Percentiles rank a stretch among this genome's conserved stretches.
Evolutionary conservation across 176 grass and related monocot species (phyloP).

Genomic region (Microstegium vimineum): DNA sequence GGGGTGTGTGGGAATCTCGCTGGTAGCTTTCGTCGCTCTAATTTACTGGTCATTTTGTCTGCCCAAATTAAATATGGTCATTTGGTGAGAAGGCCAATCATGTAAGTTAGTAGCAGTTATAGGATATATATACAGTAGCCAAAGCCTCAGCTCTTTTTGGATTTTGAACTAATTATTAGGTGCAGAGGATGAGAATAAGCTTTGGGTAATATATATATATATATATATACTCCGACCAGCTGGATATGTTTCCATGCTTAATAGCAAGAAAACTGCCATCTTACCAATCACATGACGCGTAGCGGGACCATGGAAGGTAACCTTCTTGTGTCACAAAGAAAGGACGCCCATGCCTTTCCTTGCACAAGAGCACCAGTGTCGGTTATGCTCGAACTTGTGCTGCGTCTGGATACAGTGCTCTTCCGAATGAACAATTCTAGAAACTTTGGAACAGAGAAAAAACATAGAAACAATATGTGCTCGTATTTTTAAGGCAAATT

Average conservation of each 20-base stretch:
- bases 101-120: neutral
- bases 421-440: neutral
- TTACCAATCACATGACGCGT: neutral
- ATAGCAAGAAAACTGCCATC: neutral
- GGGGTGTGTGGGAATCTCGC: neutral
- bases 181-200: neutral
- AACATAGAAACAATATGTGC: neutral
- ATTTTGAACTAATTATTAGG: neutral
- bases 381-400: neutral
- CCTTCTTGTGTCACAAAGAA: neutral
- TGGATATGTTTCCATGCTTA: neutral
- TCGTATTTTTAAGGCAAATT: neutral
- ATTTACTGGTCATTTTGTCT: neutral
- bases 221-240: neutral
- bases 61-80: neutral
- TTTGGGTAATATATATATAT: neutral
- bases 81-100: neutral
- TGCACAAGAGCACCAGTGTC: neutral
- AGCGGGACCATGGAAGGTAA: neutral
- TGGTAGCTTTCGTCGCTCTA: slow-evolving; percentile 2
- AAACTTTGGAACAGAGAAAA: neutral
- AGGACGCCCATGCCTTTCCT: neutral
- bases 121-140: neutral
- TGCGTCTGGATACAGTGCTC: neutral
- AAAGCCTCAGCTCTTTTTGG: neutral